Evolutionary conservation across 768 basidiomycete genomes (phyloP).

Genomic region (Leccinum obscurum): DNA sequence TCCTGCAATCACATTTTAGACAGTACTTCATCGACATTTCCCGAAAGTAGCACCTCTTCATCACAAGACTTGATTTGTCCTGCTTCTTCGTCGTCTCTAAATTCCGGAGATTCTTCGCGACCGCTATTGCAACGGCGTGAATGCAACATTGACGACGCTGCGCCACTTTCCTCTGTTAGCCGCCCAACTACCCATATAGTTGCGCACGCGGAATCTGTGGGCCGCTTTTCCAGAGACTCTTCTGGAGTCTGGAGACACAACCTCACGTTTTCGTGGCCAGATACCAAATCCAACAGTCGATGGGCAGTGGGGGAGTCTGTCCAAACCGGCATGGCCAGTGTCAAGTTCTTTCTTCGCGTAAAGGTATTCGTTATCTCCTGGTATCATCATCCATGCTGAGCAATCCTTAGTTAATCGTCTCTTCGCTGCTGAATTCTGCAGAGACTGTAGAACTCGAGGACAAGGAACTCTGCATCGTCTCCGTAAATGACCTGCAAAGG

Average conservation of each 20-base stretch:
- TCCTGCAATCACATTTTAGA: conserved; percentile 31
- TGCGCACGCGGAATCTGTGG: conserved; percentile 58
- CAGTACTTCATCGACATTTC: conserved; percentile 11
- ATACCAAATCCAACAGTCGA: conserved; percentile 61
- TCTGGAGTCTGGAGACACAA: conserved; percentile 64
- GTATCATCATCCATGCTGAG: conserved; percentile 15
- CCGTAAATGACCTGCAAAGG: conserved; percentile 70
- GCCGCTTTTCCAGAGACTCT: conserved; percentile 53
- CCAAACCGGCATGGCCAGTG: conserved; percentile 58
- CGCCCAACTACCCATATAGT: conserved; percentile 50
- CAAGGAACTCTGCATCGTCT: conserved; percentile 63
- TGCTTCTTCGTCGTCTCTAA: conserved; percentile 22
- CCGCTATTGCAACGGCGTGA: conserved; percentile 26
- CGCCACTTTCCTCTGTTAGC: conserved; percentile 12
- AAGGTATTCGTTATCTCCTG: conserved; percentile 48
- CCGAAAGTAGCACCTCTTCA: conserved; percentile 14
- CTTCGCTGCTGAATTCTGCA: conserved; percentile 44
- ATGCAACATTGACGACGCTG: conserved; percentile 13
- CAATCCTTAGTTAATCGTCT: conserved; percentile 45
- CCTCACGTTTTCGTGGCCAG: conserved; percentile 72
- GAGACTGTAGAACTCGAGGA: conserved; percentile 72
- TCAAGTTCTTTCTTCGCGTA: conserved; percentile 69
- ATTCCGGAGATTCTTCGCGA: conserved; percentile 28
- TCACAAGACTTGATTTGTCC: conserved; percentile 22
- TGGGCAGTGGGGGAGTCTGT: conserved; percentile 84